Evolutionary conservation across 2,329 filamentous ascomycete species (phyloP).

Genomic region (Botrytis deweyae): DNA sequence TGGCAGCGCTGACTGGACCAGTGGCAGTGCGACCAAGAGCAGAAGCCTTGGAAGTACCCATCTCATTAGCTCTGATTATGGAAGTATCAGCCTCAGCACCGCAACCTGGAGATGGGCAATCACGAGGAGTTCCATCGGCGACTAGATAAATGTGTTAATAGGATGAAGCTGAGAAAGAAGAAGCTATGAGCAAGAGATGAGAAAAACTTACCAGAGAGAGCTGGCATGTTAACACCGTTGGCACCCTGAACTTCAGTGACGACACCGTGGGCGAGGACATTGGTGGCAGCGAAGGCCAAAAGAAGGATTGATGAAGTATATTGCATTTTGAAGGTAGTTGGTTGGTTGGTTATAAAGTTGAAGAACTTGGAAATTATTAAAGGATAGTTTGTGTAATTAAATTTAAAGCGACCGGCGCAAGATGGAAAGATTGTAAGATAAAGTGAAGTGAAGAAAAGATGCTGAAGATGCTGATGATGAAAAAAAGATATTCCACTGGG

Average conservation of each 20-base stretch:
- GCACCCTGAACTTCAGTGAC: conserved; percentile 56
- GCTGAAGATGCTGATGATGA: conserved; percentile 33
- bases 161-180: conserved; percentile 19
- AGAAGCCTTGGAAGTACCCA: conserved; percentile 53
- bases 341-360: conserved; percentile 15
- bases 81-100: conserved; percentile 69
- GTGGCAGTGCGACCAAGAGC: conserved; percentile 64
- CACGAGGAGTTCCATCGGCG: conserved; percentile 64
- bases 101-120: conserved; percentile 60
- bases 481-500: conserved; percentile 24
- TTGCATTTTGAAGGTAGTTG: conserved; percentile 45
- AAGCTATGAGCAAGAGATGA: not conserved
- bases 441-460: conserved; percentile 22
- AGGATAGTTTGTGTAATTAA: conserved; percentile 21
- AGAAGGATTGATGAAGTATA: conserved; percentile 48
- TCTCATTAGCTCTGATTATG: conserved; percentile 63
- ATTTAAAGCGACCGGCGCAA: conserved; percentile 32
- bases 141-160: conserved; percentile 42
- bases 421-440: conserved; percentile 32
- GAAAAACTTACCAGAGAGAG: conserved; percentile 49
- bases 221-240: conserved; percentile 63
- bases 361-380: conserved; percentile 19
- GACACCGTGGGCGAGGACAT: conserved; percentile 58
- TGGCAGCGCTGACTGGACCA: conserved; percentile 55
- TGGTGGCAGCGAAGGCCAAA: conserved; percentile 45